Base-by-base conservation (phyloP, 345 rosid species). In the Sapria himalayana region DNA sequence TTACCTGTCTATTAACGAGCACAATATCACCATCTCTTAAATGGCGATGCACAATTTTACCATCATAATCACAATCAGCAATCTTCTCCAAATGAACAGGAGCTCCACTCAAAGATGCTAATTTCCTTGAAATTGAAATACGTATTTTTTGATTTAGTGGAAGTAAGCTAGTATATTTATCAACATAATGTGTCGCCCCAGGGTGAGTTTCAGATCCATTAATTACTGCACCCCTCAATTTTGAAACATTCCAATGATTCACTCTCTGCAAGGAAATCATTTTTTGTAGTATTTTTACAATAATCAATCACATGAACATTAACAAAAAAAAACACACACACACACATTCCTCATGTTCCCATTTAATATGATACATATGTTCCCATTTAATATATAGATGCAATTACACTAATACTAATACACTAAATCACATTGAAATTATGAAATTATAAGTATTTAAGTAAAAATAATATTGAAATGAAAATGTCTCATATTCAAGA, bases 1-100 rank as follows among this genome's bases (percentile, higher is more conserved):
- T n/a, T 52, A 89, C 98, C 95, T 89, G 98, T 37, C 98, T 73
- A 61, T 89, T 89, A 46, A 74, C 91, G 50, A 89, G 78, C 62
- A 82, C 98, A 31, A 72, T 70, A 51, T 89, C 98, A 38, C 98
- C 98, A 60, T 89, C 98, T 57, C 56, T 69, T 54, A 89, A 58
- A 65, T 79, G 95, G 49, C 95, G 91, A 53, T 76, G 65, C 24
- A 89, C 95, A 31, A 57, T 49, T 70, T 82, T 89, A 45, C 93
- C 78, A 62, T 79, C 93, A 62, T 62, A 66, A 32, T 71, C 74
- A 63, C 49, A 24, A 44, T 78, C 74, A 29, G 61, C 57, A 60
- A 60, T 55, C 50, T 66, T 79, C 54, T 82, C 82, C 51, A 64
- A 44, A 54, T 76, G 76, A 23, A 56, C 52, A 14, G 61, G 50